phyloP scores from a whole-genome alignment of 2,329 filamentous ascomycete species.

The Teratosphaeria epicoccoides region DNA sequence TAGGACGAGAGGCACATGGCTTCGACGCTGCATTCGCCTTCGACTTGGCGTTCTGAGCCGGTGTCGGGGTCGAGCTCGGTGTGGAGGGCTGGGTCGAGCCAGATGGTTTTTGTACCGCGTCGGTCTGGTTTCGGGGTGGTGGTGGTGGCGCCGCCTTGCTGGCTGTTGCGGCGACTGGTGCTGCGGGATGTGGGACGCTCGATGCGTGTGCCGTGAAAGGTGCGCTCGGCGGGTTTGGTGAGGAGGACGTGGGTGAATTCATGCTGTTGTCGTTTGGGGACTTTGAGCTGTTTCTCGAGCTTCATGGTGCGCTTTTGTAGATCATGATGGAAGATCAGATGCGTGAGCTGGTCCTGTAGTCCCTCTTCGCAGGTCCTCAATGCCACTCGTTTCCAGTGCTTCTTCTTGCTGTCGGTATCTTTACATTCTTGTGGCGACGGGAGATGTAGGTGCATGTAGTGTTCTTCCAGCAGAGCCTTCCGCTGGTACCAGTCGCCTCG shows the following conservation, averaged over 20 bases:
- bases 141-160: constrained; percentile 20
- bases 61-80: constrained; percentile 5
- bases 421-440: constrained; percentile 34
- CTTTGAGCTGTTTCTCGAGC: constrained; percentile 71
- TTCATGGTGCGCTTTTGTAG: constrained; percentile 89
- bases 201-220: constrained; percentile 66
- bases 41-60: constrained; percentile 14
- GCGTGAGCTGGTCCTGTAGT: constrained; percentile 77
- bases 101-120: constrained; percentile 63
- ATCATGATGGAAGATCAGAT: constrained; percentile 88
- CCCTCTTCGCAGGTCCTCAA: constrained; percentile 73
- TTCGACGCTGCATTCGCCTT: constrained; percentile 76
- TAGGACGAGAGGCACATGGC: constrained; percentile 89
- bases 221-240: constrained; percentile 62
- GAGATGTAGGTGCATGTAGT: constrained; percentile 68
- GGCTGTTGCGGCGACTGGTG: constrained; percentile 19
- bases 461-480: constrained; percentile 86
- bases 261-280: constrained; percentile 79
- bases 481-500: constrained; percentile 92
- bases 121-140: constrained; percentile 10
- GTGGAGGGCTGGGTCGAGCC: constrained; percentile 55
- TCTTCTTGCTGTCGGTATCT: constrained; percentile 56
- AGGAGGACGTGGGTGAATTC: constrained; percentile 82
- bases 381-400: constrained; percentile 69
- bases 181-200: constrained; percentile 25